These are phyloP conservation scores for Amaranthus tricolor DNA, from an alignment of 179 eudicot genomes.

Conservation along the genomic window DNA sequence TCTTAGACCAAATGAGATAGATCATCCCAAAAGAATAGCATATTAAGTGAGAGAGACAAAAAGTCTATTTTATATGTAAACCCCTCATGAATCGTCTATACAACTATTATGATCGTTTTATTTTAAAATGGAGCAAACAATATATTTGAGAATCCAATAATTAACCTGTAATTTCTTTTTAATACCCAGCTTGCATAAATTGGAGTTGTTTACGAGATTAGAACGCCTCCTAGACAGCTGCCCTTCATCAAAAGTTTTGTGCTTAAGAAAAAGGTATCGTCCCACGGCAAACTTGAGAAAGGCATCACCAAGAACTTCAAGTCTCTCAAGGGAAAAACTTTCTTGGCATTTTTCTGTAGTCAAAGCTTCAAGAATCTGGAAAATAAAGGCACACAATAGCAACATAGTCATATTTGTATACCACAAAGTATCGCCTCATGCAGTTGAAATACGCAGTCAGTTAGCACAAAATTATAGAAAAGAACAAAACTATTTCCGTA, in stretches of 20 bases:
- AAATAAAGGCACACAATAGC: slow-evolving; percentile 10
- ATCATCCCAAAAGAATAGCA: too few relatives aligned
- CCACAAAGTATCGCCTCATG: background rate
- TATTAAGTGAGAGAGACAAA: too few relatives aligned
- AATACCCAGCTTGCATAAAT: slow-evolving; percentile 69
- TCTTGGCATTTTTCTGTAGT: slow-evolving; percentile 86
- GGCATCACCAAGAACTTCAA: slow-evolving; percentile 98
- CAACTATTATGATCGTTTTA: too few relatives aligned
- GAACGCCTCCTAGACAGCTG: slow-evolving; percentile 89
- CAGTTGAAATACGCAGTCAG: slow-evolving; percentile 9
- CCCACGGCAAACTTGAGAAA: slow-evolving; percentile 95
- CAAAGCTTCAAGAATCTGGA: slow-evolving; percentile 91
- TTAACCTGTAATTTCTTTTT: slow-evolving; percentile 65
- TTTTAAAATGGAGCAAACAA: background rate
- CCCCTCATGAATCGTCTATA: too few relatives aligned
- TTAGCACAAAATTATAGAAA: slow-evolving; percentile 6
- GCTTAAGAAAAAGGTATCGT: slow-evolving; percentile 71
- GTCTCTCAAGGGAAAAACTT: slow-evolving; percentile 89
- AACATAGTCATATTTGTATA: slow-evolving; percentile 1
- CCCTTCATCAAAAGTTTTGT: slow-evolving; percentile 82
- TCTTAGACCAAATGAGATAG: too few relatives aligned
- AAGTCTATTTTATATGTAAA: too few relatives aligned
- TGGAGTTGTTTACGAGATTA: slow-evolving; percentile 69
- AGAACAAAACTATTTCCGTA: slow-evolving; percentile 8
- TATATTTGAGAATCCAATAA: slow-evolving; percentile 17